Base-by-base conservation (phyloP, 169 alveolate species). In the Plasmodium gallinaceum region DNA sequence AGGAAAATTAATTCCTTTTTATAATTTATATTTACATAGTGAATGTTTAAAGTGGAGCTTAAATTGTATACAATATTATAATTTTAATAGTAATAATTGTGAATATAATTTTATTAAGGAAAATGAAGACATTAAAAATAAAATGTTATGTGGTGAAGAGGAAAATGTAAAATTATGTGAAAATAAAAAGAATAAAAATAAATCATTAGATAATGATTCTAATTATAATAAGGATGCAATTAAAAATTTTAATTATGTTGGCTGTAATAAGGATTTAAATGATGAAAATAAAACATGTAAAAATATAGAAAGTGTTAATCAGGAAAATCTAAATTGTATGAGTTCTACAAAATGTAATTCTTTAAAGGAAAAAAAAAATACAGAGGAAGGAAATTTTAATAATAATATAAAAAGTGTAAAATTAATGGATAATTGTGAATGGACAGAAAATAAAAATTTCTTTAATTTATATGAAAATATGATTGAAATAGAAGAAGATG, bases 1-100 rank as follows among this genome's bases (percentile, higher is more conserved):
- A 39, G 95, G 95, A 61, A 72, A 86, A 24, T 42, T 93, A 72
- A 46, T 93, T 5, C 95, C 95, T n/a, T 93, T 93, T 90, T 87
- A 93, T 51, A 92, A 93, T 70, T 90, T 93, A 8, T 90, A 61
- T 78, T 64, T 93, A 22, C 95, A 93, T 52, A 88, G 93, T 54
- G 95, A 93, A 52, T 93, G 95, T 57, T 48, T 93, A 51, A 92
- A 90, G 32, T 93, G 95, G 95, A 90, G 94, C n/a, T 57, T 93
- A 76, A 90, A 88, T 52, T 88, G 93, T 57, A 88, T 70, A 7
- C 93, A 93, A 46, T 87, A 64, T 64, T 88, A 92, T 24, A 86
- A 88, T 62, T 45, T 68, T 20, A 89, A 58, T 83, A 89, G 88
- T 24, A 73, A 48, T 62, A 42, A 54, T 42, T 89, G 72, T 45